These are phyloP conservation scores for Bathelium albidoporum DNA, from an alignment of 495 filamentous ascomycete species.

Conservation along the genomic window DNA sequence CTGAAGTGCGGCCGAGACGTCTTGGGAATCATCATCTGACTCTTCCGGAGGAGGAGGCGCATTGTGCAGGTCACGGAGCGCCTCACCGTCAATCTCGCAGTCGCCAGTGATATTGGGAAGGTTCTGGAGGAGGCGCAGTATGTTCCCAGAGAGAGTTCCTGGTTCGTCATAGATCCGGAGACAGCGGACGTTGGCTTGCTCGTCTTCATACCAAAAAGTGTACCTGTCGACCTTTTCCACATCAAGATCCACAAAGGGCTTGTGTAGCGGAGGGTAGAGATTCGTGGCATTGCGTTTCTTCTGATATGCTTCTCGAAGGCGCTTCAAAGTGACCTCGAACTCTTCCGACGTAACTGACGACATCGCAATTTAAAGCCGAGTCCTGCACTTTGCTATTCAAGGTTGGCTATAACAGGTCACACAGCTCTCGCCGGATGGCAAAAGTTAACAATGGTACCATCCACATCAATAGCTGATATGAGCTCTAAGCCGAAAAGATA, in stretches of 20 bases:
- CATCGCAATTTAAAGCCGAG: neutral
- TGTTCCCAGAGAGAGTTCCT: neutral
- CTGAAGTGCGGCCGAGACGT: neutral
- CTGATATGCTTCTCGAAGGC: neutral
- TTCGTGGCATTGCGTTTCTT: neutral
- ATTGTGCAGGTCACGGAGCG: neutral
- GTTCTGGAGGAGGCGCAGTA: neutral
- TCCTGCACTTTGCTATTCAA: neutral
- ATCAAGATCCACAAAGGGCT: neutral
- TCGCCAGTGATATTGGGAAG: neutral
- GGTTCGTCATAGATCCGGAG: neutral
- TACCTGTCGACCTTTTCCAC: neutral
- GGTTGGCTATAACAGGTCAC: neutral
- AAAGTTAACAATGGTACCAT: neutral
- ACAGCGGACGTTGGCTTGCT: neutral
- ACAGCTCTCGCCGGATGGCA: neutral
- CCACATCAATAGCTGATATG: too few relatives aligned
- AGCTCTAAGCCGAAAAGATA: too few relatives aligned
- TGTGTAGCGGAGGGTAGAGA: neutral
- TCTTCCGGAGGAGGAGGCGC: neutral
- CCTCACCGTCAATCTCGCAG: neutral
- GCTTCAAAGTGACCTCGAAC: neutral
- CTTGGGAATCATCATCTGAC: neutral
- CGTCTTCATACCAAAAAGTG: neutral
- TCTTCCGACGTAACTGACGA: neutral